Base-by-base conservation (phyloP, 2,329 filamentous ascomycete species). In the Fusarium lateritium region DNA sequence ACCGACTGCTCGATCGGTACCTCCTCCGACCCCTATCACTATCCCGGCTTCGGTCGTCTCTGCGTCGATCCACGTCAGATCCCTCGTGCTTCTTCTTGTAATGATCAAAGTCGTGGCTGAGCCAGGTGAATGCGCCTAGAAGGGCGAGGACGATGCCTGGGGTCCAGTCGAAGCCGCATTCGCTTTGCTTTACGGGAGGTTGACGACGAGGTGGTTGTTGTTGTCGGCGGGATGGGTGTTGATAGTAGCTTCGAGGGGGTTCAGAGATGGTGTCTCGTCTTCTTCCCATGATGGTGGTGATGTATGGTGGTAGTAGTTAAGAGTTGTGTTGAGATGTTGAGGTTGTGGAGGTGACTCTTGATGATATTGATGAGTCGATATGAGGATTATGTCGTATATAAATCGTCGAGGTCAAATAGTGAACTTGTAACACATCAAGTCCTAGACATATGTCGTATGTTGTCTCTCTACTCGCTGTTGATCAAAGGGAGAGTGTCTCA, bases 141-240 rank as follows among this genome's bases (percentile, higher is more conserved):
- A 81, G 70, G 9, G 78, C 79, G 4, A 85, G 77, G 19, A 76
- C 73, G 33, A 83, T 60, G 57, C 78, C 80, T 31, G 79, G 78
- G 6, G 74, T 77, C 79, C 81, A 83, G 55, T 79, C 78, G 72
- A 83, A 84, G 33, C 78, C 79, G 7, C 67, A 55, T 28, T 71
- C 67, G 38, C 62, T 70, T 56, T 84, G 82, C 7, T 54, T 62
- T 8, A 63, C 79, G 78, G 24, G 36, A 79, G 6, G 82, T 26
- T 46, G 56, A 6, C 45, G 56, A 5, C 36, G 58, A 7, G 51
- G 43, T 44, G 54, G 65, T 7, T 19, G 39, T 36, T 51, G 65
- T 39, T 63, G 43, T 33, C 43, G 55, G 13, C 39, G 45, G 10
- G 57, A 40, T 33, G 38, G 42, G 26, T 62, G 52, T 6, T 62